Evolutionary conservation across 2,329 filamentous ascomycete species (phyloP).

Genomic region (Cytospora mali): DNA sequence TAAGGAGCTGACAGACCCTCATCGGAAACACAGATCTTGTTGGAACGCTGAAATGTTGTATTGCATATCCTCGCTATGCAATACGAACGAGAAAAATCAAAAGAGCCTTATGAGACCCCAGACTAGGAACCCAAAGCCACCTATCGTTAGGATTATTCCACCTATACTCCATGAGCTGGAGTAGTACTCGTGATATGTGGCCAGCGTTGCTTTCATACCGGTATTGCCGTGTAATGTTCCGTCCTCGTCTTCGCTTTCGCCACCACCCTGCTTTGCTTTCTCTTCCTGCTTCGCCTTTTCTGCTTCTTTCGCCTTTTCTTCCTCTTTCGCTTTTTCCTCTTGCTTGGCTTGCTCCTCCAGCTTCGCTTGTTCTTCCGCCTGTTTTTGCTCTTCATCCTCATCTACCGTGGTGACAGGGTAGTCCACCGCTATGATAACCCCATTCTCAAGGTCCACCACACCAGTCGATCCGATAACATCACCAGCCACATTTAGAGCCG

Average conservation of each 20-base stretch:
- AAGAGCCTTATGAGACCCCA: background rate
- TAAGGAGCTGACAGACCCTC: no score
- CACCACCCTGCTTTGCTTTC: no score
- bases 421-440: background rate
- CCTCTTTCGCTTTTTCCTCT: background rate
- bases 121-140: background rate
- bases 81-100: background rate
- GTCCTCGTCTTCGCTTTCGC: background rate
- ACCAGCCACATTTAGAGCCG: constrained; percentile 23
- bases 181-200: background rate
- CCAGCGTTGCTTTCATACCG: no score
- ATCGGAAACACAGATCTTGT: background rate
- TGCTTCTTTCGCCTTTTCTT: background rate
- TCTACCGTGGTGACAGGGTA: constrained; percentile 12
- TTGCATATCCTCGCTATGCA: background rate
- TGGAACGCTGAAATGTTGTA: background rate
- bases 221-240: no score
- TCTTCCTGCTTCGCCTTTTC: background rate
- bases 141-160: background rate
- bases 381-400: background rate
- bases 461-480: constrained; percentile 27
- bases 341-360: background rate
- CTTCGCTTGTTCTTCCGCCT: background rate
- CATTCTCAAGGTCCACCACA: constrained; percentile 19
- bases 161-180: background rate